Evolutionary conservation across 2,329 filamentous ascomycete species (phyloP).

Genomic region (Neonectria neomacrospora): DNA sequence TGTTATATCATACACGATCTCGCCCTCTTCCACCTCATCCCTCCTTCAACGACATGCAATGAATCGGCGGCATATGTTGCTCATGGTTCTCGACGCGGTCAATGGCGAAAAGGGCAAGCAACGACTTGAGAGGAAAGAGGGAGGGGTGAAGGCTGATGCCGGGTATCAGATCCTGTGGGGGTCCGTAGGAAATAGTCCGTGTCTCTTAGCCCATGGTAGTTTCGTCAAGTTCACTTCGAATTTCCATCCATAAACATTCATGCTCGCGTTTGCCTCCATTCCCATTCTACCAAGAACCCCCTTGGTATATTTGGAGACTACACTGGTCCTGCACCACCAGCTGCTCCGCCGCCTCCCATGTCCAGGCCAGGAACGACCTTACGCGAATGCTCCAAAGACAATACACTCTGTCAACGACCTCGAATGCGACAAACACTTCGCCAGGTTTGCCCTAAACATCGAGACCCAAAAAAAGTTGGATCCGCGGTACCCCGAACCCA

Average conservation of each 20-base stretch:
- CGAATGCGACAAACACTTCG: slow-evolving; percentile 27
- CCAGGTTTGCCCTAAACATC: slow-evolving; percentile 14
- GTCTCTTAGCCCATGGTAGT: slow-evolving; percentile 44
- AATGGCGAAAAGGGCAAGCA: slow-evolving; percentile 2
- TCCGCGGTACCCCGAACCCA: slow-evolving; percentile 7
- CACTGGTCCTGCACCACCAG: slow-evolving; percentile 28
- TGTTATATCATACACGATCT: slow-evolving; percentile 30
- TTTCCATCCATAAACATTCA: slow-evolving; percentile 42
- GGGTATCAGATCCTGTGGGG: slow-evolving; percentile 21
- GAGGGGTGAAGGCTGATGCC: neutral
- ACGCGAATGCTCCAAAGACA: slow-evolving; percentile 29
- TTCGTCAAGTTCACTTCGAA: slow-evolving; percentile 41
- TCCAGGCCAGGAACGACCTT: slow-evolving; percentile 29
- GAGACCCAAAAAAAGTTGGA: slow-evolving; percentile 8
- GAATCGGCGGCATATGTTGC: slow-evolving; percentile 9
- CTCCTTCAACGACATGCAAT: slow-evolving; percentile 10
- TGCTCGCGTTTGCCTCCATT: slow-evolving; percentile 41
- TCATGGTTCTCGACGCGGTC: neutral
- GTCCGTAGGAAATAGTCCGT: slow-evolving; percentile 38
- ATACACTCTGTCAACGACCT: slow-evolving; percentile 29
- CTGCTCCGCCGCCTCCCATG: slow-evolving; percentile 25
- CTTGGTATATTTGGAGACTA: slow-evolving; percentile 33
- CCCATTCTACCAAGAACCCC: slow-evolving; percentile 36
- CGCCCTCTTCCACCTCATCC: slow-evolving; percentile 8
- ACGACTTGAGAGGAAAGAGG: neutral